These are phyloP conservation scores for Balamuthia mandrillaris DNA, from an alignment of 208 protist genomes.

Conservation along the genomic window DNA sequence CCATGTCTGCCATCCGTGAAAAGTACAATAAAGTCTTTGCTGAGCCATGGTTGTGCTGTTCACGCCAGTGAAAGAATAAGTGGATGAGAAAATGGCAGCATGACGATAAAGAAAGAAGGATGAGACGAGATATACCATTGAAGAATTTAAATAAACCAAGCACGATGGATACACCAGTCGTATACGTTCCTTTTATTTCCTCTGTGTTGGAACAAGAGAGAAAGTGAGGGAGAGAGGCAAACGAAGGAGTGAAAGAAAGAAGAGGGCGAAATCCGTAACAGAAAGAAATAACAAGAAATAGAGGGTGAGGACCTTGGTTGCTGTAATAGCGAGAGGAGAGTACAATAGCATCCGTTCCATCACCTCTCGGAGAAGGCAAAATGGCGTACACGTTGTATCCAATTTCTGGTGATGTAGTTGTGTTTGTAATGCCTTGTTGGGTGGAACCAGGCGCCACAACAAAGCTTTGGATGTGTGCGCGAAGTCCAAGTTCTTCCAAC, in stretches of 20 bases:
- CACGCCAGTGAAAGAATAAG: neutral
- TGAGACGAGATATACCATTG: neutral
- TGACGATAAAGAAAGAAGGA: too few relatives aligned
- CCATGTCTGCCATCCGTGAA: constrained; percentile 7
- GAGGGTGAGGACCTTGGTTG: neutral
- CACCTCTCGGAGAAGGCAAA: neutral
- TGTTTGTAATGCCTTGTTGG: neutral
- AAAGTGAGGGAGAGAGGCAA: neutral
- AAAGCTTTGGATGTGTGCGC: too few relatives aligned
- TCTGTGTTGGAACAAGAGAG: neutral
- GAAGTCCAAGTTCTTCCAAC: neutral
- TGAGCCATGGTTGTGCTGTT: neutral
- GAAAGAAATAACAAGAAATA: neutral
- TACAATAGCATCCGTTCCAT: neutral
- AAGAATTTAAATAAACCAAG: neutral
- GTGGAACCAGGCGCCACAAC: neutral
- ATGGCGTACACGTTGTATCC: constrained; percentile 33
- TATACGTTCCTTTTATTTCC: too few relatives aligned
- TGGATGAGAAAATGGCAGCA: too few relatives aligned
- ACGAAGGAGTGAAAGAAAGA: neutral
- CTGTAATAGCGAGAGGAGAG: neutral
- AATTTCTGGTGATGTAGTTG: neutral
- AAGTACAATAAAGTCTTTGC: constrained; percentile 5
- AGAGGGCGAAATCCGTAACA: neutral
- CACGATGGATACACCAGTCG: neutral